Percentiles rank a stretch among this genome's conserved stretches.
Evolutionary conservation across 2,329 filamentous ascomycete genomes (phyloP).

Genomic region (Cladosporium sp.): DNA sequence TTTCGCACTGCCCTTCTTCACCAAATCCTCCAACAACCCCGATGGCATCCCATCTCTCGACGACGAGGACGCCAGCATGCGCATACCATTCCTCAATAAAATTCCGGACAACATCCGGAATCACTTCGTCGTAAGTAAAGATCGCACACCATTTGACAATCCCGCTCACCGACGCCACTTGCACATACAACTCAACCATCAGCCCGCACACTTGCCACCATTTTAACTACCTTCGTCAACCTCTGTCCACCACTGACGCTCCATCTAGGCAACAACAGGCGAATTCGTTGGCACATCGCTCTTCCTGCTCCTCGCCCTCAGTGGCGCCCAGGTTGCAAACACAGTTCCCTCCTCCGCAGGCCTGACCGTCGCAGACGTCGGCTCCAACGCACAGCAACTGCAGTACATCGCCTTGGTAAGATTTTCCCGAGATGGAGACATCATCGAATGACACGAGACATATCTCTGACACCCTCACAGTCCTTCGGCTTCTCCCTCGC

Average conservation of each 20-base stretch:
- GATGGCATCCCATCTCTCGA: conserved; percentile 26
- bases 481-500: conserved; percentile 45
- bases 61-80: conserved; percentile 29
- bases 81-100: conserved; percentile 32
- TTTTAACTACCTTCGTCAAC: no score
- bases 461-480: no score
- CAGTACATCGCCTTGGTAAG: conserved; percentile 37
- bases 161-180: neutral
- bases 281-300: conserved; percentile 50
- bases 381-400: conserved; percentile 41
- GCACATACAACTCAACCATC: no score
- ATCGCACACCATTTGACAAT: neutral
- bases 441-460: no score
- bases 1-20: conserved; percentile 36
- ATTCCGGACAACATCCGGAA: conserved; percentile 35
- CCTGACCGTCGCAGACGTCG: conserved; percentile 34
- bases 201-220: no score
- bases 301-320: conserved; percentile 50
- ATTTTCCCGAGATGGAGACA: no score
- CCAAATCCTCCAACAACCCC: conserved; percentile 33
- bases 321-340: conserved; percentile 50
- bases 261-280: conserved; percentile 31
- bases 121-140: conserved; percentile 32
- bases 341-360: conserved; percentile 35
- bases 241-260: neutral